These are phyloP conservation scores for Multifurca ochricompacta DNA, from an alignment of 768 basidiomycete genomes.

Conservation along the genomic window DNA sequence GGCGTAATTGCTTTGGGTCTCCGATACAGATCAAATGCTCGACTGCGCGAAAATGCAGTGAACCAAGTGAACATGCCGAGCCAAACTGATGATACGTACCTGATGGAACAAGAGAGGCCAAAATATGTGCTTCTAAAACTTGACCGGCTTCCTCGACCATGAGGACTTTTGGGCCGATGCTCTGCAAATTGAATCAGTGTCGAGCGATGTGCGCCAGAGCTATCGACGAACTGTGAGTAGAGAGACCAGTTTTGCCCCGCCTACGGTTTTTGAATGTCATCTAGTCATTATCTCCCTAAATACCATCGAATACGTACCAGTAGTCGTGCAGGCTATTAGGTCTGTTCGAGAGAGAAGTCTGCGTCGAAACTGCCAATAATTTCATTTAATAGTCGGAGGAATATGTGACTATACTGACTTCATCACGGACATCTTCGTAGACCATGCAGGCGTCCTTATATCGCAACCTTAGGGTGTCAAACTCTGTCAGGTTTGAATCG, in stretches of 20 bases:
- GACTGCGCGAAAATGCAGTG: conserved; percentile 24
- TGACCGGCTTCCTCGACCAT: conserved; percentile 78
- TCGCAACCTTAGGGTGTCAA: conserved; percentile 33
- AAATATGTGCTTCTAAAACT: conserved; percentile 68
- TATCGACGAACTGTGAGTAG: conserved; percentile 41
- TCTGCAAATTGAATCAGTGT: conserved; percentile 29
- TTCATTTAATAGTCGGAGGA: background rate
- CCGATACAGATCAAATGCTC: conserved; percentile 75
- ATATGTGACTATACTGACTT: conserved; percentile 33
- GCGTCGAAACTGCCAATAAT: conserved; percentile 40
- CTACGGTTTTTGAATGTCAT: conserved; percentile 27
- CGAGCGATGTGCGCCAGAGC: background rate
- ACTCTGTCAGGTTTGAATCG: conserved; percentile 32
- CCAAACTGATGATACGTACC: background rate
- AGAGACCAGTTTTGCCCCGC: conserved; percentile 56
- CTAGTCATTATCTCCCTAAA: background rate
- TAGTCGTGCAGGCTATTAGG: conserved; percentile 71
- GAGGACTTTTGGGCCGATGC: conserved; percentile 48
- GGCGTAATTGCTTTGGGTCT: conserved; percentile 67
- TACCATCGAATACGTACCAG: conserved; percentile 36
- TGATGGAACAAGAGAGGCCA: conserved; percentile 50
- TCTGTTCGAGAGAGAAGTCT: conserved; percentile 45
- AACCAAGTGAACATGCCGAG: background rate
- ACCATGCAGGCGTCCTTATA: conserved; percentile 34
- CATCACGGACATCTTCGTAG: conserved; percentile 38